phyloP scores from a whole-genome alignment of 2,329 filamentous ascomycete species.

The Trichophyton schoenleinii region DNA sequence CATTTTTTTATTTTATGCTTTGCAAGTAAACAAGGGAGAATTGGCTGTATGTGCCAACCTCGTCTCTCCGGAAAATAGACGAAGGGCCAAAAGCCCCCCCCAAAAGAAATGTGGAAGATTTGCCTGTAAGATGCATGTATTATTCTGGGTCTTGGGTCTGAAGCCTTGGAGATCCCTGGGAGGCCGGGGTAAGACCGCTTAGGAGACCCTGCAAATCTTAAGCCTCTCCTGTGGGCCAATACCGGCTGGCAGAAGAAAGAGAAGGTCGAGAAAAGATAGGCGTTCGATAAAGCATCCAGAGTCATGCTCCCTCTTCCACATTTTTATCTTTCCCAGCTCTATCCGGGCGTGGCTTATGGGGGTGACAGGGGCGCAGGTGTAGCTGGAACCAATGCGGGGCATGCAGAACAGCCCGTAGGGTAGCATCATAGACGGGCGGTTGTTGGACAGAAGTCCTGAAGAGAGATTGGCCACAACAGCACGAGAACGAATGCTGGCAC shows the following conservation, averaged over 20 bases:
- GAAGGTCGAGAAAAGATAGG: not conserved
- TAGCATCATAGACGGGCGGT: not conserved
- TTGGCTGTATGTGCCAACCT: conserved; percentile 4
- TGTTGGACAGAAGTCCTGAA: not conserved
- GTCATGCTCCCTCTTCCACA: not conserved
- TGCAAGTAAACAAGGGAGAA: not conserved
- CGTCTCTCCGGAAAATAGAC: conserved; percentile 6
- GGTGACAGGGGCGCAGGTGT: not conserved
- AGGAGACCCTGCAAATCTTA: conserved; percentile 1
- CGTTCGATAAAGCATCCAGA: not conserved
- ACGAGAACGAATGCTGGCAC: not conserved
- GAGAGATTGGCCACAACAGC: not conserved
- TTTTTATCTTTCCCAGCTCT: not conserved
- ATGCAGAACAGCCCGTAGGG: not conserved
- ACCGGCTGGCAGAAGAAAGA: not conserved
- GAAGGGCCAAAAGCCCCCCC: not conserved
- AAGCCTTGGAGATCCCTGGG: not conserved
- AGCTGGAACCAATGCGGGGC: conserved; percentile 5
- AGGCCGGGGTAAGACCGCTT: not conserved
- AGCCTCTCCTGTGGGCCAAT: not conserved
- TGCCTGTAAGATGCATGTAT: not conserved
- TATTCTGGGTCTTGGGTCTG: not conserved
- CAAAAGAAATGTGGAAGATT: not conserved
- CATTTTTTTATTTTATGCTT: not conserved
- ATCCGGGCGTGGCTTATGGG: conserved; percentile 5